A percentile compares a stretch with the other conserved stretches of the same genome.
phyloP scores from a whole-genome alignment of 2,329 filamentous ascomycete species.

The Xylariomycetidae sp. region DNA sequence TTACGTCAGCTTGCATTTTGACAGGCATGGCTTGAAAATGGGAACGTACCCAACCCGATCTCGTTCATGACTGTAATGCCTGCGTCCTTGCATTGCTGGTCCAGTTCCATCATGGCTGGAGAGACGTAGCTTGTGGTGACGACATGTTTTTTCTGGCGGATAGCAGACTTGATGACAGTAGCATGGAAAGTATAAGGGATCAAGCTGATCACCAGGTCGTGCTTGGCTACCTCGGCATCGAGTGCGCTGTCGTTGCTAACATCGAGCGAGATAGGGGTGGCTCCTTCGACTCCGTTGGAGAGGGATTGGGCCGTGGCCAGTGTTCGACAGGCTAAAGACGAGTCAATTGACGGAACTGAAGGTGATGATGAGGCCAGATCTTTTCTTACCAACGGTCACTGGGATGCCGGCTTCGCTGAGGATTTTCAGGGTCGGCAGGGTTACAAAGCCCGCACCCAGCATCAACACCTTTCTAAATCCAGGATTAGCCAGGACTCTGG shows the following conservation, averaged over 20 bases:
- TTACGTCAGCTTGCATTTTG: conserved; percentile 1
- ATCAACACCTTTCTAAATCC: too few relatives aligned
- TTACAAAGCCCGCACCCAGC: conserved; percentile 42
- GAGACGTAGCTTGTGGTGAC: conserved; percentile 94
- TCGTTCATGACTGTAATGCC: conserved; percentile 98
- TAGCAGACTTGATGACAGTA: conserved; percentile 86
- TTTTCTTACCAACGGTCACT: conserved; percentile 59
- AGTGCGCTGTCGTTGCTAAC: conserved; percentile 73
- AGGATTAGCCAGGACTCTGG: too few relatives aligned
- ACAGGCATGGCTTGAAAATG: background rate
- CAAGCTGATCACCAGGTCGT: conserved; percentile 73
- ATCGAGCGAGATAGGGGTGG: conserved; percentile 76
- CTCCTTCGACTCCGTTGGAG: conserved; percentile 64
- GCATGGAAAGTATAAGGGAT: conserved; percentile 93
- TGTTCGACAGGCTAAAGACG: conserved; percentile 67
- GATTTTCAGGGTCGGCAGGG: conserved; percentile 58
- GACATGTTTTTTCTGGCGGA: conserved; percentile 90
- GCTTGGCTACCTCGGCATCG: conserved; percentile 73
- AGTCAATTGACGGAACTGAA: conserved; percentile 4
- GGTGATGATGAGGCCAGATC: background rate
- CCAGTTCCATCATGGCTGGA: conserved; percentile 85
- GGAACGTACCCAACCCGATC: conserved; percentile 58
- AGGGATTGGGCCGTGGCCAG: conserved; percentile 73
- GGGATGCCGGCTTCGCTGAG: conserved; percentile 55
- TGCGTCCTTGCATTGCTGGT: conserved; percentile 76